phyloP scores from a whole-genome alignment of 2,329 filamentous ascomycete species.

The Sporothrix inflata region DNA sequence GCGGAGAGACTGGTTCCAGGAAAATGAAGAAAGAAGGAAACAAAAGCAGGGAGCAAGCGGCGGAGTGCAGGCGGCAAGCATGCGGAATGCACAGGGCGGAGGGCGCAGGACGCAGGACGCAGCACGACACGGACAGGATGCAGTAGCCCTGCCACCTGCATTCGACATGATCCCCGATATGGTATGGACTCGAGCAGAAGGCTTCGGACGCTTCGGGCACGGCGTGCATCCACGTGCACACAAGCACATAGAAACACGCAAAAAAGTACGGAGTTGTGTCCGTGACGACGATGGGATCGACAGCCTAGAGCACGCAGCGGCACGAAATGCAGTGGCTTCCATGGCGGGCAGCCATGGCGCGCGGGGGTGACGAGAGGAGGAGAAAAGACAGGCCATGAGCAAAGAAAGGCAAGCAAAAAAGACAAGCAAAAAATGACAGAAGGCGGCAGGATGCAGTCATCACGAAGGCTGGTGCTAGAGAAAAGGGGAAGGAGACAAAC shows the following conservation, averaged over 20 bases:
- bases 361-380: not conserved
- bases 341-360: not conserved
- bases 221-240: not conserved
- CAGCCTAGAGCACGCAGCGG: not conserved
- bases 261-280: not conserved
- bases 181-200: not conserved
- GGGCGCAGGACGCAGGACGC: not conserved
- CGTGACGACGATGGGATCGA: not conserved
- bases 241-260: not conserved
- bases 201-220: not conserved
- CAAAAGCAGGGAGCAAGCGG: not conserved
- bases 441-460: not conserved
- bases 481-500: not conserved
- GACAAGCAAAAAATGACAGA: not conserved
- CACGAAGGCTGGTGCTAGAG: not conserved
- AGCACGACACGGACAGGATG: not conserved
- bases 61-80: constrained; percentile 1
- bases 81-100: not conserved
- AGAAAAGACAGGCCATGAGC: not conserved
- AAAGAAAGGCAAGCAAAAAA: not conserved
- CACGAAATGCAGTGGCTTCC: constrained; percentile 1
- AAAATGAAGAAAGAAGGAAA: not conserved
- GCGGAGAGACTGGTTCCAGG: not conserved
- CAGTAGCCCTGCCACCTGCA: constrained; percentile 8
- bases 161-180: not conserved